These are phyloP conservation scores for Tricholoma flavovirens DNA, from an alignment of 768 basidiomycete genomes.

Conservation along the genomic window DNA sequence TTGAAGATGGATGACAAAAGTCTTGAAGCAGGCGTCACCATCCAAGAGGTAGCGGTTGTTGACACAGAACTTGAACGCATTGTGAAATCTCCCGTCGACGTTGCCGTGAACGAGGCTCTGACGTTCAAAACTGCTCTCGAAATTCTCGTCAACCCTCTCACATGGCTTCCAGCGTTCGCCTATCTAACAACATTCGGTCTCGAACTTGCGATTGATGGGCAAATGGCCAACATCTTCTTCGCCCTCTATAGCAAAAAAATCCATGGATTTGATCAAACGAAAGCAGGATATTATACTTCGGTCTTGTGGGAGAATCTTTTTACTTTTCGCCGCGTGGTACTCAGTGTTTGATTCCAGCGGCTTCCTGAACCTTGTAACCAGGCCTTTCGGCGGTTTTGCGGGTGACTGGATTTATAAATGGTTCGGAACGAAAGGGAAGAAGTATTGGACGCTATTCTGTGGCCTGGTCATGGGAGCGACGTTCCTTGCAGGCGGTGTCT, in stretches of 20 bases:
- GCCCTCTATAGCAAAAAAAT: conserved; percentile 29
- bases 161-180: conserved; percentile 49
- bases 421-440: conserved; percentile 42
- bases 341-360: conserved; percentile 28
- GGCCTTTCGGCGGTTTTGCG: conserved; percentile 44
- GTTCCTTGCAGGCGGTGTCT: conserved; percentile 41
- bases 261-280: conserved; percentile 37
- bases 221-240: conserved; percentile 42
- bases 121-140: conserved; percentile 25
- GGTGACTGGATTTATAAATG: conserved; percentile 40
- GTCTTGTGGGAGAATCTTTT: conserved; percentile 13
- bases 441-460: conserved; percentile 36
- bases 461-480: conserved; percentile 41
- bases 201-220: conserved; percentile 52
- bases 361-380: conserved; percentile 45
- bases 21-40: background rate
- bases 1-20: background rate
- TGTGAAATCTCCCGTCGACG: conserved; percentile 31
- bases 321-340: background rate
- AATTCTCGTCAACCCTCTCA: conserved; percentile 37
- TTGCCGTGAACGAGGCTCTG: conserved; percentile 41
- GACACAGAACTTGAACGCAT: background rate
- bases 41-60: too few relatives aligned
- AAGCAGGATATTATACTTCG: conserved; percentile 46
- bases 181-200: conserved; percentile 54